Base-by-base conservation (phyloP, 768 basidiomycete species). In the Chalciporus pseudorubinellus region DNA sequence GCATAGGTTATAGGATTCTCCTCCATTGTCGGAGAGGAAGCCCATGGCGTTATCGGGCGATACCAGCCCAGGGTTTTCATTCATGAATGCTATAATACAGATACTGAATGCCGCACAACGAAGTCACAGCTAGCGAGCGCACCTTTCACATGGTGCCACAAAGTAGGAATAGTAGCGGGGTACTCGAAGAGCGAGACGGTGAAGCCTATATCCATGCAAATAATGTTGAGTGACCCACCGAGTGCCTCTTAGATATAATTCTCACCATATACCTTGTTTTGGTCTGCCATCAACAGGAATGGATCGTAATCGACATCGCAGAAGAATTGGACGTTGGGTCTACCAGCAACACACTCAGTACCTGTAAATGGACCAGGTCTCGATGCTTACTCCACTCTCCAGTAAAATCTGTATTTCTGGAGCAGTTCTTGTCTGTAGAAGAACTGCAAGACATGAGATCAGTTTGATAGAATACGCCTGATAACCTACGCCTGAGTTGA, bases 371-470 rank as follows among this genome's bases (percentile, higher is more conserved):
- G 28, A 29, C 45, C 26, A 12, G 18, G 42, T 34, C 19, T 14
- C n/a, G 5, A 34, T 7, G 71, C 87, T 66, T 61, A 90, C 85
- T 93, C 91, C 24, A 95, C 82, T 57, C 92, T 84, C 92, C 91
- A 95, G 69, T 95, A 94, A 69, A 91, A 95, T 39, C 83, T 81
- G 68, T 85, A 93, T 26, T 81, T 74, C 56, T 84, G 77, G 41
- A 95, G 71, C 9, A 95, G 70, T 51, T 85, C 81, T 55, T 95
- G 92, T 39, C 79, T 76, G 73, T 82, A 95, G 73, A 95, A 95
- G 74, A 87, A 90, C 84, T 91, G 52, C 9, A 28, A 41, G 38
- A 39, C 4, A 45, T 52, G 7, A 61, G 47, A 45, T 16, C 44
- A 12, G 33, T 14, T 34, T 19, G 19, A 24, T 38, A 29, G 19